phyloP scores from a whole-genome alignment of 169 alveolate genomes.

The Plasmodium knowlesi region DNA sequence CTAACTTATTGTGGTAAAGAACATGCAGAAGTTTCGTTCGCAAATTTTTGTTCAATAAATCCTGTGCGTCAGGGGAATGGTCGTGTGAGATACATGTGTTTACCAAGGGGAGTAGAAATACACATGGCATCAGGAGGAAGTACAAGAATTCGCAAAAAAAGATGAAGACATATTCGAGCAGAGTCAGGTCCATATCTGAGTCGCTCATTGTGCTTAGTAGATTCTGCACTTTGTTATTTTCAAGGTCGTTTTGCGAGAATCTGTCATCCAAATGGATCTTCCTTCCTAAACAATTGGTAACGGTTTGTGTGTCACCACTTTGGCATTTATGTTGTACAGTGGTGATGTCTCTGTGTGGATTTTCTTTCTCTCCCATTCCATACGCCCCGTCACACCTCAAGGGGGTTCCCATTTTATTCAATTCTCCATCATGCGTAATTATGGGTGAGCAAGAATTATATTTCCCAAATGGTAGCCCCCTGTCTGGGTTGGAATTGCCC shows the following conservation, averaged over 20 bases:
- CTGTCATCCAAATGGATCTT: not conserved
- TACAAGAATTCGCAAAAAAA: conserved; percentile 36
- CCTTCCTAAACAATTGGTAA: not conserved
- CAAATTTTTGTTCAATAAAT: conserved; percentile 12
- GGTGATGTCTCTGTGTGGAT: not conserved
- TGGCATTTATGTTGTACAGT: not conserved
- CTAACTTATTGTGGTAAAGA: conserved; percentile 31
- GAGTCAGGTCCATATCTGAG: not conserved
- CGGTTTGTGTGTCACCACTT: not conserved
- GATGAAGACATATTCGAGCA: conserved; percentile 15
- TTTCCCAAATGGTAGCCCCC: not conserved
- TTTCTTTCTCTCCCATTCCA: not conserved
- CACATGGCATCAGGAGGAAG: conserved; percentile 49
- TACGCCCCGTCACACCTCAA: not conserved
- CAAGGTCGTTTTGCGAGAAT: not conserved
- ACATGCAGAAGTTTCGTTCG: conserved; percentile 32
- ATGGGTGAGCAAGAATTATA: not conserved
- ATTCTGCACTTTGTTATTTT: not conserved
- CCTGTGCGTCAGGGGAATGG: conserved; percentile 29
- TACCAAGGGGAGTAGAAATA: conserved; percentile 29
- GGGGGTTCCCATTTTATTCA: not conserved
- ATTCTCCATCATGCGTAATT: not conserved
- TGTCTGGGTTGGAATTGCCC: not conserved
- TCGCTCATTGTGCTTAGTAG: not conserved
- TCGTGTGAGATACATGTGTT: conserved; percentile 40